These are phyloP conservation scores for Nectriaceae sp. DNA, from an alignment of 2,329 filamentous ascomycete species.

Conservation along the genomic window DNA sequence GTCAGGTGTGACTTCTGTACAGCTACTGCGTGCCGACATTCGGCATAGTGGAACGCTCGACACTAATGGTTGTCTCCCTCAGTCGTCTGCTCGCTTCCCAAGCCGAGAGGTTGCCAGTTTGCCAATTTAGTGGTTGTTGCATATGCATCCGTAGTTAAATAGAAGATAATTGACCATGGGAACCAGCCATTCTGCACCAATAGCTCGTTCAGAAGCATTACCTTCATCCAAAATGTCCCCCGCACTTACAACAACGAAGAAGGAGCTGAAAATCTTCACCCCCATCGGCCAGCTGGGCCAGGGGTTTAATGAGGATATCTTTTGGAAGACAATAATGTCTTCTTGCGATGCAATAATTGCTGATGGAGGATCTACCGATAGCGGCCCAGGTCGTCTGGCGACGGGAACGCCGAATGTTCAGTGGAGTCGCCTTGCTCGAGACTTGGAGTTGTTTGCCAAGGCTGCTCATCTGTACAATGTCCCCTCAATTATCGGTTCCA, in stretches of 20 bases:
- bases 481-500: slow-evolving; percentile 37
- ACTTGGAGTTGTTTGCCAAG: slow-evolving; percentile 34
- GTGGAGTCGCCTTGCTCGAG: slow-evolving; percentile 41
- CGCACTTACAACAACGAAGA: slow-evolving; percentile 1
- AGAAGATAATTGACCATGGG: too few relatives aligned
- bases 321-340: slow-evolving; percentile 33
- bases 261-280: slow-evolving; percentile 28
- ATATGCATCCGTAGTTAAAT: too few relatives aligned
- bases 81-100: too few relatives aligned
- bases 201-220: too few relatives aligned
- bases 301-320: slow-evolving; percentile 30
- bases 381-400: slow-evolving; percentile 37
- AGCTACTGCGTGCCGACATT: too few relatives aligned
- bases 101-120: too few relatives aligned
- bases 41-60: too few relatives aligned
- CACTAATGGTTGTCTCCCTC: too few relatives aligned
- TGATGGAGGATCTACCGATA: slow-evolving; percentile 32
- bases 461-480: slow-evolving; percentile 24
- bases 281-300: slow-evolving; percentile 37
- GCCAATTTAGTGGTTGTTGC: too few relatives aligned
- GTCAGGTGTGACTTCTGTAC: too few relatives aligned
- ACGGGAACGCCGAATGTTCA: slow-evolving; percentile 40
- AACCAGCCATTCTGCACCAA: too few relatives aligned
- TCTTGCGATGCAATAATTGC: slow-evolving; percentile 30
- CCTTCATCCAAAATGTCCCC: background rate